These are phyloP conservation scores for Sophora flavescens DNA, from an alignment of 306 rosid species.

Conservation along the genomic window DNA sequence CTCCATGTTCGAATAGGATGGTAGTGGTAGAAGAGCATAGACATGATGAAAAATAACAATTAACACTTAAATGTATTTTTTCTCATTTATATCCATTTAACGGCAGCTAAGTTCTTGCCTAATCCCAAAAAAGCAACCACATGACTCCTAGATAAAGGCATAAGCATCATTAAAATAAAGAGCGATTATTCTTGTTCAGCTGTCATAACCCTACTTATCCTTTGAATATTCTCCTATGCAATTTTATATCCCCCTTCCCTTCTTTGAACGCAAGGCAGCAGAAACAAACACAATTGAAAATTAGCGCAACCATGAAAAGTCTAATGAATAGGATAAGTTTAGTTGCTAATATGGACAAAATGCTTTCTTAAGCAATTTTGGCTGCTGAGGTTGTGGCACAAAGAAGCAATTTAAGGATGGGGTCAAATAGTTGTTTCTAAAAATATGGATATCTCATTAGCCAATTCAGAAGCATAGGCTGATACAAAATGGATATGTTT, in stretches of 20 bases:
- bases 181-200: conserved; percentile 16
- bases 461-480: background rate
- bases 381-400: too few species aligned
- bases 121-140: too few species aligned
- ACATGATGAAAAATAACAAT: too few species aligned
- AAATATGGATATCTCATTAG: conserved; percentile 14
- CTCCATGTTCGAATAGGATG: too few species aligned
- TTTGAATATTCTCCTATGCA: conserved; percentile 40
- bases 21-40: too few species aligned
- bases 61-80: too few species aligned
- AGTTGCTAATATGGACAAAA: conserved; percentile 36
- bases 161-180: background rate
- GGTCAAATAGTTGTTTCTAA: background rate
- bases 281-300: conserved; percentile 19
- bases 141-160: too few species aligned
- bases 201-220: conserved; percentile 32
- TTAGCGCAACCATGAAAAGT: conserved; percentile 10
- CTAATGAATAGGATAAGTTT: conserved; percentile 3
- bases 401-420: too few species aligned
- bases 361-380: conserved; percentile 31
- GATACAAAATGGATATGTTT: background rate
- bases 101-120: too few species aligned
- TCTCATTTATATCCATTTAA: too few species aligned
- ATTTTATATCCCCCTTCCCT: conserved; percentile 15
- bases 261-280: conserved; percentile 26